Percentiles rank a stretch among this genome's conserved stretches.
phyloP scores from a whole-genome alignment of 768 basidiomycete species.

The Agaricus blazei region DNA sequence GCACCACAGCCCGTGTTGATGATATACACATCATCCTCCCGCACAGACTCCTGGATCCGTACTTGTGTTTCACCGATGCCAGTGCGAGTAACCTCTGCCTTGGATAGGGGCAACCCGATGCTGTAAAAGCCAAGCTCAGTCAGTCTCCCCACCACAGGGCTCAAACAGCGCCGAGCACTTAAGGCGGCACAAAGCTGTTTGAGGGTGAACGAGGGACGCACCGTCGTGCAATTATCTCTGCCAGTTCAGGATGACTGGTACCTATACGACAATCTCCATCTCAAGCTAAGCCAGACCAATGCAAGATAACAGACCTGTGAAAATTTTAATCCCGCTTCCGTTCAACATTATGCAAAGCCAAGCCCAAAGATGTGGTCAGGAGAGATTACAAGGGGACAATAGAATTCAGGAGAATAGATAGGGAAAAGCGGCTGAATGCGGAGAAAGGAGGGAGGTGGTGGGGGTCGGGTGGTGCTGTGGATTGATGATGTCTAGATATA shows the following conservation, averaged over 20 bases:
- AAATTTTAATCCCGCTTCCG: constrained; percentile 54
- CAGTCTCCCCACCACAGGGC: not conserved
- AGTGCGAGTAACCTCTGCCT: constrained; percentile 82
- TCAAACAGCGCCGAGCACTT: constrained; percentile 4
- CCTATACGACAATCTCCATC: constrained; percentile 38
- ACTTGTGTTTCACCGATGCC: constrained; percentile 91
- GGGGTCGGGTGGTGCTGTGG: too few species aligned
- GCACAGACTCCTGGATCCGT: constrained; percentile 90
- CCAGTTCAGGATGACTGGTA: constrained; percentile 93
- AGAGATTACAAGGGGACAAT: not conserved
- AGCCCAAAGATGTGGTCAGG: not conserved
- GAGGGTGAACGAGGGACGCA: constrained; percentile 24
- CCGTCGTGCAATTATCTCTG: constrained; percentile 91
- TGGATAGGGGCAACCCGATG: constrained; percentile 84
- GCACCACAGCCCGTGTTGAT: constrained; percentile 87
- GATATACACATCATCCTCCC: constrained; percentile 98
- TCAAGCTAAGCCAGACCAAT: constrained; percentile 2
- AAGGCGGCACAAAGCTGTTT: too few species aligned
- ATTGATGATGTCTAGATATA: constrained; percentile 6
- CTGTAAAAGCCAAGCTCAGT: constrained; percentile 36
- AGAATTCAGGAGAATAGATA: constrained; percentile 8
- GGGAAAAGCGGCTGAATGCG: not conserved
- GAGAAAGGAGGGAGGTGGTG: not conserved
- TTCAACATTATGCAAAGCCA: constrained; percentile 36
- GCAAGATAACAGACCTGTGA: constrained; percentile 35